A percentile compares a stretch with the other conserved stretches of the same genome.
Conservation (phyloP, 768 basidiomycete species). For the Tulasnella sp. region DNA sequence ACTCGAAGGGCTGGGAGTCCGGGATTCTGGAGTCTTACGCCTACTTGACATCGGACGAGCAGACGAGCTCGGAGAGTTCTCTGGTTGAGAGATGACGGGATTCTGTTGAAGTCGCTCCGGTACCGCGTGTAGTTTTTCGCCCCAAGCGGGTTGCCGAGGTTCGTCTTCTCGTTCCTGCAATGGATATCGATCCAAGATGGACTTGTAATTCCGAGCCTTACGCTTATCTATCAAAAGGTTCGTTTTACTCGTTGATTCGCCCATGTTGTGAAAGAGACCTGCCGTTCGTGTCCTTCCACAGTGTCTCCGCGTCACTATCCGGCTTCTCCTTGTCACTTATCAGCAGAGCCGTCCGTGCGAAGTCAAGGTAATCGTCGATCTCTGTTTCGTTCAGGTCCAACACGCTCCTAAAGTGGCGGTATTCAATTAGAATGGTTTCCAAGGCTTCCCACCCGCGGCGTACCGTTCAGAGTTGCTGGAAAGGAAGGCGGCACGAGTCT, state of each 20-base stretch:
- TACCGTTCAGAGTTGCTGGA: constrained; percentile 49
- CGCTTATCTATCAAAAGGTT: neutral
- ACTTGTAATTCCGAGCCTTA: neutral
- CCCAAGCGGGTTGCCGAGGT: constrained; percentile 8
- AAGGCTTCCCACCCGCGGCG: neutral
- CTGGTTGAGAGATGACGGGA: neutral
- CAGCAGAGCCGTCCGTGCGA: constrained; percentile 56
- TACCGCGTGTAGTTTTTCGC: neutral
- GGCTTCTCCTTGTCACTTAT: constrained; percentile 36
- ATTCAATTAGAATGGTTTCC: constrained; percentile 32
- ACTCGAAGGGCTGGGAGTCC: neutral
- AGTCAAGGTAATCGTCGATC: constrained; percentile 62
- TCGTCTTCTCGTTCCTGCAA: constrained; percentile 21
- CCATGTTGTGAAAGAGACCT: constrained; percentile 13
- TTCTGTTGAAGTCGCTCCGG: neutral
- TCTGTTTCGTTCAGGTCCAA: constrained; percentile 50
- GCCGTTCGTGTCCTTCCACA: constrained; percentile 33
- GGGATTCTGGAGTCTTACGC: neutral
- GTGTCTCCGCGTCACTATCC: no score
- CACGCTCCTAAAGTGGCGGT: constrained; percentile 45
- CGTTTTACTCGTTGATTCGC: neutral
- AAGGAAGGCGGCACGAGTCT: constrained; percentile 42
- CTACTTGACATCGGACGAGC: neutral
- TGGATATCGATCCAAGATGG: constrained; percentile 8
- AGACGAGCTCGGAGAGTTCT: neutral